These are phyloP conservation scores for Collybia sordida DNA, from an alignment of 768 basidiomycete genomes.

Conservation along the genomic window DNA sequence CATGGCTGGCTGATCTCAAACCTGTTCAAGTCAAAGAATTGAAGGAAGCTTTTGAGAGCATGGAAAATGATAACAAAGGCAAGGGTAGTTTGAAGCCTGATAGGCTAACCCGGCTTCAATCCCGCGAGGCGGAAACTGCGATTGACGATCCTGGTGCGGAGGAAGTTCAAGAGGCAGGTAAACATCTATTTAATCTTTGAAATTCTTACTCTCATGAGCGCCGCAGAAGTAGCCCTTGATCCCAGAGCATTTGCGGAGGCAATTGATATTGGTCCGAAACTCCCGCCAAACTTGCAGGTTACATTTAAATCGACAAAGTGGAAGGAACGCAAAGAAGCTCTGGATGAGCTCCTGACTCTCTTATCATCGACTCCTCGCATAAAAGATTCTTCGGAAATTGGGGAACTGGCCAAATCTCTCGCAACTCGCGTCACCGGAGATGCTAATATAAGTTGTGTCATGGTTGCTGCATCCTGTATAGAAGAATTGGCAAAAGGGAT, in stretches of 20 bases:
- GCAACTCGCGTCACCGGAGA: slow-evolving; percentile 83
- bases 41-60: slow-evolving; percentile 81
- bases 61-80: slow-evolving; percentile 86
- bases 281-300: slow-evolving; percentile 74
- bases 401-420: slow-evolving; percentile 73
- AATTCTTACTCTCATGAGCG: slow-evolving; percentile 8
- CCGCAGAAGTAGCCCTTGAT: slow-evolving; percentile 59
- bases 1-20: slow-evolving; percentile 87
- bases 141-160: slow-evolving; percentile 37
- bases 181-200: slow-evolving; percentile 13
- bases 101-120: slow-evolving; percentile 73
- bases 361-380: slow-evolving; percentile 73
- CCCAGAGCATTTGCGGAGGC: slow-evolving; percentile 80
- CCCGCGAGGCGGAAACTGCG: slow-evolving; percentile 62
- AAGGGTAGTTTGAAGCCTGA: slow-evolving; percentile 80
- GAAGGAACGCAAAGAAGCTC: slow-evolving; percentile 93
- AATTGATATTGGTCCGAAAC: slow-evolving; percentile 71
- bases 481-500: slow-evolving; percentile 86
- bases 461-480: slow-evolving; percentile 80
- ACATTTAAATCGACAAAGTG: slow-evolving; percentile 89
- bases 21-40: slow-evolving; percentile 96
- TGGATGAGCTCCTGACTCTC: slow-evolving; percentile 78
- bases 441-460: slow-evolving; percentile 95
- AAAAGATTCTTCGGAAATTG: slow-evolving; percentile 76
- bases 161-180: slow-evolving; percentile 44